Evolutionary conservation across 2,329 filamentous ascomycete species (phyloP).

Genomic region (Fusarium sarcochroum): DNA sequence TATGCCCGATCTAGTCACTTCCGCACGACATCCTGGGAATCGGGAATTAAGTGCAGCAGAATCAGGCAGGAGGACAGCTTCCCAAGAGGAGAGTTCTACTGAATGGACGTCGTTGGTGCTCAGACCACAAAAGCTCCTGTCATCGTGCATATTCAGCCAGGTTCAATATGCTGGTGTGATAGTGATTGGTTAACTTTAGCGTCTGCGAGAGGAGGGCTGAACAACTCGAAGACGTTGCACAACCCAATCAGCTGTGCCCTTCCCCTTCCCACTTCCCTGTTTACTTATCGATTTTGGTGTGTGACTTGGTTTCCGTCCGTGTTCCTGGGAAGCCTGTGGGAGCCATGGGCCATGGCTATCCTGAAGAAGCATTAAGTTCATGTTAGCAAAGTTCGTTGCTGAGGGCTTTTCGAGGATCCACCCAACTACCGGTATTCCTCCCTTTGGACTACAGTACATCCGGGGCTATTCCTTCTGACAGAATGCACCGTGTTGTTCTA

Average conservation of each 20-base stretch:
- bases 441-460: conserved; percentile 28
- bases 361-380: conserved; percentile 11
- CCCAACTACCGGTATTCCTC: conserved; percentile 12
- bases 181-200: conserved; percentile 2
- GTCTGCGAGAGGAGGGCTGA: conserved; percentile 22
- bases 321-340: conserved; percentile 12
- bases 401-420: conserved; percentile 22
- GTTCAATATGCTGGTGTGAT: conserved; percentile 16
- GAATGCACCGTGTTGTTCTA: conserved; percentile 17
- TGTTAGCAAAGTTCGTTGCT: conserved; percentile 29
- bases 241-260: conserved; percentile 11
- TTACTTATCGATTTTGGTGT: not conserved
- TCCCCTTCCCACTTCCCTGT: not conserved
- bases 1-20: conserved; percentile 30
- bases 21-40: not conserved
- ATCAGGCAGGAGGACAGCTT: not conserved
- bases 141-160: conserved; percentile 20
- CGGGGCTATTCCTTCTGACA: conserved; percentile 11
- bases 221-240: conserved; percentile 5
- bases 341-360: conserved; percentile 1
- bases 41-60: not conserved
- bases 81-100: not conserved
- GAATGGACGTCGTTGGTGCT: not conserved
- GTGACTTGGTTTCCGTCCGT: conserved; percentile 1
- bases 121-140: conserved; percentile 23